These are phyloP conservation scores for Citeromyces matritensis DNA, from an alignment of 805 yeast genomes.

Conservation along the genomic window DNA sequence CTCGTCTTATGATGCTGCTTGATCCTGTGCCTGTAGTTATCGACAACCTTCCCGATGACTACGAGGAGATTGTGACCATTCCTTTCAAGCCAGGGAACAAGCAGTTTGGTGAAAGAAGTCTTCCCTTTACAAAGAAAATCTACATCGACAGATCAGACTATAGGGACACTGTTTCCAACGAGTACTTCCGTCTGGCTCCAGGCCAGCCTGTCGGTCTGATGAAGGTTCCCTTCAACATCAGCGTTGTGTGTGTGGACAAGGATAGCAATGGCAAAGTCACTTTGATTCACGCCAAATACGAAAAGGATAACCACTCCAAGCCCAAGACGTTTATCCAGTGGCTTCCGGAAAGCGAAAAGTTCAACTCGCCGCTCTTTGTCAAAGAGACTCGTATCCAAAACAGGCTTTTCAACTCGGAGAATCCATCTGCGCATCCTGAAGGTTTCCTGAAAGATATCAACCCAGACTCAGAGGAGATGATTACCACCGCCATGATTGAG, in stretches of 20 bases:
- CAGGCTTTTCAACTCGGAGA: slow-evolving; percentile 79
- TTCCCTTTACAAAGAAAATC: slow-evolving; percentile 63
- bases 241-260: slow-evolving; percentile 53
- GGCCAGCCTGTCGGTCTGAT: slow-evolving; percentile 90
- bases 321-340: slow-evolving; percentile 97
- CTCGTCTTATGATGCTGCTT: slow-evolving; percentile 85
- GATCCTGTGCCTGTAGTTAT: slow-evolving; percentile 76
- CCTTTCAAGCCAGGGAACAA: slow-evolving; percentile 85
- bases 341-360: slow-evolving; percentile 61
- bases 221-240: slow-evolving; percentile 75
- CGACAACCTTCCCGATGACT: slow-evolving; percentile 69
- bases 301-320: slow-evolving; percentile 43
- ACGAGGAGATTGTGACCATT: slow-evolving; percentile 51
- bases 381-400: slow-evolving; percentile 78
- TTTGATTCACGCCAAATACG: slow-evolving; percentile 68
- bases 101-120: slow-evolving; percentile 57
- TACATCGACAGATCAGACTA: slow-evolving; percentile 86
- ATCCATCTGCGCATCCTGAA: slow-evolving; percentile 78
- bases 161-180: slow-evolving; percentile 48
- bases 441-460: slow-evolving; percentile 82
- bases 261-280: slow-evolving; percentile 47
- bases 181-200: slow-evolving; percentile 88
- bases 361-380: slow-evolving; percentile 48
- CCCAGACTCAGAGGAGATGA: slow-evolving; percentile 58
- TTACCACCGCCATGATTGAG: slow-evolving; percentile 59